Evolutionary conservation across 768 basidiomycete species (phyloP).

Genomic region (Clitopilus passeckerianus): DNA sequence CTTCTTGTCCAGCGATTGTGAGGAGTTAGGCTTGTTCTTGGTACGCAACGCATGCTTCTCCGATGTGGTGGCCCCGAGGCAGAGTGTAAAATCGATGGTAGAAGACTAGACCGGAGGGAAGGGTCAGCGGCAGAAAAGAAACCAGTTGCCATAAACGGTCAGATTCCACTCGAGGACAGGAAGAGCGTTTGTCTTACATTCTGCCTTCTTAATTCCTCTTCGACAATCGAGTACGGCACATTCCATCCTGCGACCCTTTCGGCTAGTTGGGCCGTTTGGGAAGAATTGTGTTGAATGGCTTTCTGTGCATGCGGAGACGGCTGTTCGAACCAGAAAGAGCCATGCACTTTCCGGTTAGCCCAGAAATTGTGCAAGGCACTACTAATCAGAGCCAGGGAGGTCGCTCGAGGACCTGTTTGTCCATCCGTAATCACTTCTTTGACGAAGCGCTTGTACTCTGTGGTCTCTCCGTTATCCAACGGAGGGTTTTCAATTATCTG

Average conservation of each 20-base stretch:
- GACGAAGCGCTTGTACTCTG: constrained; percentile 90
- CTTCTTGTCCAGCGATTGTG: constrained; percentile 82
- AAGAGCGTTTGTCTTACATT: constrained; percentile 61
- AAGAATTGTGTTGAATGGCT: constrained; percentile 64
- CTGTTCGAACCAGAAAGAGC: constrained; percentile 74
- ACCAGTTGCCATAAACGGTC: constrained; percentile 18
- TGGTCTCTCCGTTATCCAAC: constrained; percentile 92
- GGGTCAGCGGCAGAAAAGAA: constrained; percentile 7
- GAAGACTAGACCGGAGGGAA: constrained; percentile 62
- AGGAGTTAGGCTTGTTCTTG: constrained; percentile 51
- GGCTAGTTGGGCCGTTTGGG: constrained; percentile 79
- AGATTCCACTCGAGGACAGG: constrained; percentile 12
- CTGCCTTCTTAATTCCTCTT: constrained; percentile 93
- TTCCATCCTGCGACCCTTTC: constrained; percentile 90
- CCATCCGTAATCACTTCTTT: constrained; percentile 97
- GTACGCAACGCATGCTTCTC: constrained; percentile 82
- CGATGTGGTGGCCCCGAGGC: constrained; percentile 83
- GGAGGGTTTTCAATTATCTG: constrained; percentile 84
- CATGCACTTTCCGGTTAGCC: constrained; percentile 68
- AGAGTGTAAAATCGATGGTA: constrained; percentile 94
- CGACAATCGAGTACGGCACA: constrained; percentile 77
- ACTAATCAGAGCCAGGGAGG: constrained; percentile 82
- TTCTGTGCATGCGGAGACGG: constrained; percentile 49
- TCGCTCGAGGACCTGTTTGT: constrained; percentile 88
- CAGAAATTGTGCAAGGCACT: constrained; percentile 78